Evolutionary conservation across 1,139 yeast genomes (phyloP).

Genomic region (Kodamaea sp.): DNA sequence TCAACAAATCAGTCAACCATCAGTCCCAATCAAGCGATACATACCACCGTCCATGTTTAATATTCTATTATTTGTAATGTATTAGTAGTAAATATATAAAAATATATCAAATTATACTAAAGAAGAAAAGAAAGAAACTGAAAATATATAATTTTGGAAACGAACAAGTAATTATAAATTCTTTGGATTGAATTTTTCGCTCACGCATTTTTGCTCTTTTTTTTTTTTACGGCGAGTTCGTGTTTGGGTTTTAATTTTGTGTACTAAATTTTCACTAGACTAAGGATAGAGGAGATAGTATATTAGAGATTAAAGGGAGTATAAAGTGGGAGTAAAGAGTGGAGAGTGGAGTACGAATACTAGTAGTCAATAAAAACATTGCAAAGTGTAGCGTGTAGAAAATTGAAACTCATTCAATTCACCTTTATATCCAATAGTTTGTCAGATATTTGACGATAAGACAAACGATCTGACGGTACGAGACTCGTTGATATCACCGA

Average conservation of each 20-base stretch:
- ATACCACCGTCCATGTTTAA: constrained; percentile 48
- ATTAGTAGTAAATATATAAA: constrained; percentile 16
- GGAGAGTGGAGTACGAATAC: too few species aligned
- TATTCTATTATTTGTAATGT: constrained; percentile 13
- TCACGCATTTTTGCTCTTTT: constrained; percentile 2
- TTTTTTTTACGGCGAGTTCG: constrained; percentile 4
- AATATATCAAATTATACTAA: constrained; percentile 16
- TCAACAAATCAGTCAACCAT: constrained; percentile 10
- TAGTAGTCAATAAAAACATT: too few species aligned
- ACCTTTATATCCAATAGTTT: too few species aligned
- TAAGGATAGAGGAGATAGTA: too few species aligned
- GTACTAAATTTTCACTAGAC: too few species aligned
- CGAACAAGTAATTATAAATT: constrained; percentile 10
- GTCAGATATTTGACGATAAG: too few species aligned
- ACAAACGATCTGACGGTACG: too few species aligned
- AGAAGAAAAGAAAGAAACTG: constrained; percentile 15
- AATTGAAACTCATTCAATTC: too few species aligned
- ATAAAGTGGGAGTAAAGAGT: too few species aligned
- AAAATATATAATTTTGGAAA: constrained; percentile 8
- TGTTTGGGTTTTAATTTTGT: constrained; percentile 2
- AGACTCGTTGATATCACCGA: too few species aligned
- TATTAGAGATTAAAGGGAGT: too few species aligned
- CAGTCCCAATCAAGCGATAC: constrained; percentile 22
- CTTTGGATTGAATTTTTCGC: constrained; percentile 5
- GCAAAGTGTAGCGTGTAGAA: too few species aligned